Evolutionary conservation across 2,329 filamentous ascomycete species (phyloP), one percentile per base, ranked within the genome.

Genomic region (Aspergillus aculeatinus): DNA sequence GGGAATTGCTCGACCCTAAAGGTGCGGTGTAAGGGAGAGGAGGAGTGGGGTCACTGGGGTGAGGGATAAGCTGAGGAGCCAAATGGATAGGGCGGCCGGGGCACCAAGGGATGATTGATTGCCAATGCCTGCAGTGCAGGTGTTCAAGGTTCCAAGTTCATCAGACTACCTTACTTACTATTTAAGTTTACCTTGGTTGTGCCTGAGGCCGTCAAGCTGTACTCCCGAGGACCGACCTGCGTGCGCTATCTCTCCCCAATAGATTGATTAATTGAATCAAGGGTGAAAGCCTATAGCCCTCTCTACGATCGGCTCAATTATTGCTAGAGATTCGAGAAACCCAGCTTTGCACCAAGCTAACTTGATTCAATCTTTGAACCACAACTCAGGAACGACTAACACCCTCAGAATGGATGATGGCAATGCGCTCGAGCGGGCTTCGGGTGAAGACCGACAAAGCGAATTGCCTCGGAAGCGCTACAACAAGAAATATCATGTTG

Each of bases 21-120:
- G 51, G 60, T 55, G 59, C 59, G 60, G 62, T 60, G 64, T 65
- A 63, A 60, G 58, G 63, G 61, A 60, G 58, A n/a, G 6, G 16
- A 16, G 39, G 16, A 19, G 39, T 35, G 33, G 33, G 21, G 21
- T 21, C 21, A 21, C 21, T 21, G 21, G 21, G 33, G 33, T 5
- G 14, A 5, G 10, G 33, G 14, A 16, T 35, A 16, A 29, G 27
- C 27, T 35, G 11, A 35, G 5, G 33, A 35, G 11, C 33, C 33
- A 29, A 14, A 21, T 48, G 21, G 27, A 33, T 35, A 35, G 14
- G 39, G 39, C 39, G 39, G 39, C 39, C 39, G 39, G 35, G 25
- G 27, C 25, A 48, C 49, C 42, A 31, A 50, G 33, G 33, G 33
- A 35, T 35, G 33, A 35, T 35, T 16, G 10, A 16, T 35, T 35